Conservation (phyloP, 2,329 filamentous ascomycete species). For the Arthrobotrys pseudoclavata region DNA sequence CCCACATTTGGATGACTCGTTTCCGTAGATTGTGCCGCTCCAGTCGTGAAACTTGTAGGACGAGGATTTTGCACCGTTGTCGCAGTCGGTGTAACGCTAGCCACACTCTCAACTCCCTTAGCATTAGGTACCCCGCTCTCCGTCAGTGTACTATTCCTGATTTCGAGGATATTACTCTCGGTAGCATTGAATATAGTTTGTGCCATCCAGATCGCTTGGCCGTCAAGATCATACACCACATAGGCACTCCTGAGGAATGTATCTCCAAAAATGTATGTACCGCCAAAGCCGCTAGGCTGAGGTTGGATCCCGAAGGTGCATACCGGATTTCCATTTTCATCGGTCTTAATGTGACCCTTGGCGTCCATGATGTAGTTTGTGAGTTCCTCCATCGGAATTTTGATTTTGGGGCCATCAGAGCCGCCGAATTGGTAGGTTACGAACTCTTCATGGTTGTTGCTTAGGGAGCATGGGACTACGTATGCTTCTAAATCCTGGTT, state of each 20-base stretch:
- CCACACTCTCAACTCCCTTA: constrained; percentile 69
- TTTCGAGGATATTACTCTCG: constrained; percentile 71
- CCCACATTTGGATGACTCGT: constrained; percentile 22
- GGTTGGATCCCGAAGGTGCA: constrained; percentile 79
- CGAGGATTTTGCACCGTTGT: constrained; percentile 30
- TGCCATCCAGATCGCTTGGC: constrained; percentile 78
- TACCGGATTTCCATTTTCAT: constrained; percentile 71
- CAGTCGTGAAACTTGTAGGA: constrained; percentile 12
- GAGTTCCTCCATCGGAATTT: constrained; percentile 73
- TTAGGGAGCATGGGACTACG: constrained; percentile 72
- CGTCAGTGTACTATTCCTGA: constrained; percentile 67
- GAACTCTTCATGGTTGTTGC: constrained; percentile 69
- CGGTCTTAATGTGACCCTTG: constrained; percentile 69
- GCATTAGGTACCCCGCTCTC: constrained; percentile 71
- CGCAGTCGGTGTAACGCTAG: constrained; percentile 63
- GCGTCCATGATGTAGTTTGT: constrained; percentile 71
- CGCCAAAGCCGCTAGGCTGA: constrained; percentile 70
- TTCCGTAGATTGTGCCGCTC: constrained; percentile 4
- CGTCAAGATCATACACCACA: constrained; percentile 80
- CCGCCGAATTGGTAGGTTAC: constrained; percentile 68
- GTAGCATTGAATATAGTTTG: constrained; percentile 75
- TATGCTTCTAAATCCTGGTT: constrained; percentile 47
- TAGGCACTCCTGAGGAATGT: constrained; percentile 82
- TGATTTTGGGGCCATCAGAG: constrained; percentile 68
- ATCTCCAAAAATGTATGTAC: constrained; percentile 71